A percentile compares a stretch with the other conserved stretches of the same genome.
Conservation (phyloP, 2,329 filamentous ascomycete species). For the Colletotrichum orbiculare region DNA sequence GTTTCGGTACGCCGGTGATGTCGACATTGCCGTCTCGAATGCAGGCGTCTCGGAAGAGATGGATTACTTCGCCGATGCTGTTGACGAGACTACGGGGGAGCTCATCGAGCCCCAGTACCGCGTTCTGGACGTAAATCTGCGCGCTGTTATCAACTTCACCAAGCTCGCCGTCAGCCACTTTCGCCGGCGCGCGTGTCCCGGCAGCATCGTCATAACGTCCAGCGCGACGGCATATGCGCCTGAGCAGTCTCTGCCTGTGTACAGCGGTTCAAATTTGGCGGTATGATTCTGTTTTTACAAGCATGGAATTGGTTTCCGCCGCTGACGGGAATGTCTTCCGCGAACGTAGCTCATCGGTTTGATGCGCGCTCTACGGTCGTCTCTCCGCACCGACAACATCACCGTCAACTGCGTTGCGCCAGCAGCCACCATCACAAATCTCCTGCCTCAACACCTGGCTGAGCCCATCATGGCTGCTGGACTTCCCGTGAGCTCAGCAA, state of each 20-base stretch:
- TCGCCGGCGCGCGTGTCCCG: constrained; percentile 38
- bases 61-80: constrained; percentile 46
- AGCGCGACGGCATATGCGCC: constrained; percentile 51
- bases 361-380: constrained; percentile 46
- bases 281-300: constrained; percentile 36
- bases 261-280: constrained; percentile 39
- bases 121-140: constrained; percentile 49
- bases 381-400: constrained; percentile 41
- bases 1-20: constrained; percentile 39
- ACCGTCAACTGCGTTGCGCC: constrained; percentile 54
- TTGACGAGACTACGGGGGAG: constrained; percentile 42
- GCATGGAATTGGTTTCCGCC: constrained; percentile 8
- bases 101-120: constrained; percentile 43
- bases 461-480: constrained; percentile 45
- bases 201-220: constrained; percentile 51
- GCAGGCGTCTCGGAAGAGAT: constrained; percentile 46
- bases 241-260: constrained; percentile 50
- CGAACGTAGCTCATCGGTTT: constrained; percentile 43
- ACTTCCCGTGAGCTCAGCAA: constrained; percentile 46
- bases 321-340: background rate
- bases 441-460: constrained; percentile 46
- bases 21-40: constrained; percentile 50
- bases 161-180: constrained; percentile 47
- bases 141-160: constrained; percentile 44
- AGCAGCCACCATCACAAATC: constrained; percentile 45